Evolutionary conservation across 2,329 filamentous ascomycete species (phyloP).

Genomic region (Stagonosporopsis rhizophila): DNA sequence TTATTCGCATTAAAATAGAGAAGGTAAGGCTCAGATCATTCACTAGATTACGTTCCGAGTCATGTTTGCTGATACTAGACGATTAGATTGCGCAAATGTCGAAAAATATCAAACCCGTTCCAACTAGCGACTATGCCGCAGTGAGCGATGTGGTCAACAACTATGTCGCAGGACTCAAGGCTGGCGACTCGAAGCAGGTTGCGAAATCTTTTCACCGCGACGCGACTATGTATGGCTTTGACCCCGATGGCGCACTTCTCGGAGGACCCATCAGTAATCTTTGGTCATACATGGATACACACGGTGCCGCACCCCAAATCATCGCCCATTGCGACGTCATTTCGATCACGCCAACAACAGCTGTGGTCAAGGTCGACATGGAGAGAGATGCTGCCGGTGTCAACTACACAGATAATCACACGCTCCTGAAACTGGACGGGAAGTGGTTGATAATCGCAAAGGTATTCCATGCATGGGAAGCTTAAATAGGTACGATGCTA

Average conservation of each 20-base stretch:
- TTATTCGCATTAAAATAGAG: background rate
- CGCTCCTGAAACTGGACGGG: background rate
- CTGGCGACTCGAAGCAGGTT: background rate
- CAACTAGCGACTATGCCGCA: background rate
- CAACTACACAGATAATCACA: conserved; percentile 3
- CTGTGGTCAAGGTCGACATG: conserved; percentile 1
- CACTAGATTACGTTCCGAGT: background rate
- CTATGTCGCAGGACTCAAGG: background rate
- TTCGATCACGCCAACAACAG: conserved; percentile 1
- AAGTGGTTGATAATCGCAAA: conserved; percentile 2
- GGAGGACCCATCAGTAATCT: conserved; percentile 1
- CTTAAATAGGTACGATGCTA: background rate
- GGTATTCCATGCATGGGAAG: background rate
- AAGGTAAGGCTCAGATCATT: background rate
- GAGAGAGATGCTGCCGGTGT: background rate
- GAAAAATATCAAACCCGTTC: background rate
- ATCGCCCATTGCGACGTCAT: background rate
- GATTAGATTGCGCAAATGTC: background rate
- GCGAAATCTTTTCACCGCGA: background rate
- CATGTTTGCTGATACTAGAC: background rate
- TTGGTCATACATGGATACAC: background rate
- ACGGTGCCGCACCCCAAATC: background rate
- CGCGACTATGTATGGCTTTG: conserved; percentile 1
- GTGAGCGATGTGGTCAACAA: background rate
- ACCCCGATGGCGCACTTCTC: background rate